phyloP scores from a whole-genome alignment of 257 asterid species.

The Knoxia roxburghii region DNA sequence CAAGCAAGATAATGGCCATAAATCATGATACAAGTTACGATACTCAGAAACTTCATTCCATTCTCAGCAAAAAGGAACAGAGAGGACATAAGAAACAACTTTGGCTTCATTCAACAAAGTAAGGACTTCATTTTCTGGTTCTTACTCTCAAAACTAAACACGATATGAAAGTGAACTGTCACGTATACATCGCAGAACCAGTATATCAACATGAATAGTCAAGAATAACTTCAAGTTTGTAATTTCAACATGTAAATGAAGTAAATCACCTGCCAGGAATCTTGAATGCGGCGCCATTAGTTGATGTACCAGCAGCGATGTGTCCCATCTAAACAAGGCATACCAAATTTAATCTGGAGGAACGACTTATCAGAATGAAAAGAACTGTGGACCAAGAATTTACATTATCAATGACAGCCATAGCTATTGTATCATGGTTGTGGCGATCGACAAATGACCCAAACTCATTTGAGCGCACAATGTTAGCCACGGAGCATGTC shows the following conservation, averaged over 20 bases:
- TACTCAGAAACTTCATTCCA: neutral
- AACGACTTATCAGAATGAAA: constrained; percentile 11
- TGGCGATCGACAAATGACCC: constrained; percentile 35
- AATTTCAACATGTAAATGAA: neutral
- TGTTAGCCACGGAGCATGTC: constrained; percentile 28
- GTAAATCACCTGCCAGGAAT: constrained; percentile 83
- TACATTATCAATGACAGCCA: constrained; percentile 92
- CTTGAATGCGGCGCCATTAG: constrained; percentile 94
- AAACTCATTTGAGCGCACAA: constrained; percentile 21
- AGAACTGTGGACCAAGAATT: constrained; percentile 21
- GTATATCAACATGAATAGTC: neutral
- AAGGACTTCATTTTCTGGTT: neutral
- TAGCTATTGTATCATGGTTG: constrained; percentile 91
- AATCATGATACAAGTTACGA: too few species aligned
- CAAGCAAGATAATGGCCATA: neutral
- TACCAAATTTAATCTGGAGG: neutral
- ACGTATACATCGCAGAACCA: neutral
- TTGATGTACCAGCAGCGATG: constrained; percentile 89
- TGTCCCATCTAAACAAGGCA: constrained; percentile 53
- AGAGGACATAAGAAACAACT: neutral
- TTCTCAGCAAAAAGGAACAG: neutral
- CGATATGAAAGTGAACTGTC: too few species aligned
- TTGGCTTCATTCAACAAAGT: neutral
- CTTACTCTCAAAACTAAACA: neutral
- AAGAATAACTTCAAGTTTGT: neutral